A percentile compares a stretch with the other conserved stretches of the same genome.
Evolutionary conservation across 805 yeast species (phyloP).

Genomic region (Lachancea kluyveri): DNA sequence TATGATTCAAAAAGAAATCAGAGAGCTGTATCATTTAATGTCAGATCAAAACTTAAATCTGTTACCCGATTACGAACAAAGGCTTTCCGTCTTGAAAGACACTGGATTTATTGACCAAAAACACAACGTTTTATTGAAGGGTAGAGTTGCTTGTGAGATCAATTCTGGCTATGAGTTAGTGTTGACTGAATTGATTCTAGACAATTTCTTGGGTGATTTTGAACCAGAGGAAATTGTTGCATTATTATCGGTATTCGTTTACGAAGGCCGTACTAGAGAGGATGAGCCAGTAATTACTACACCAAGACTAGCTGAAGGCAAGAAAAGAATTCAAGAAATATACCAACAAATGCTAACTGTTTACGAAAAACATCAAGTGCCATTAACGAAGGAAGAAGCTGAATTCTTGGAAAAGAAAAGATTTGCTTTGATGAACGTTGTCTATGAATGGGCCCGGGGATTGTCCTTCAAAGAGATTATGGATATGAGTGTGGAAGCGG

Average conservation of each 20-base stretch:
- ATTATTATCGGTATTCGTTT: constrained; percentile 82
- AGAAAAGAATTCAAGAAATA: constrained; percentile 60
- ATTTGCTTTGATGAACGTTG: constrained; percentile 87
- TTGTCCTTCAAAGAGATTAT: constrained; percentile 86
- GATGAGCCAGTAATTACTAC: constrained; percentile 59
- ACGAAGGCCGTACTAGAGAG: constrained; percentile 67
- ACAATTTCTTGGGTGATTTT: constrained; percentile 86
- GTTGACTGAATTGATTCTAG: constrained; percentile 81
- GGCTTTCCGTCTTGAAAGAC: constrained; percentile 70
- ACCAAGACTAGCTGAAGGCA: constrained; percentile 74
- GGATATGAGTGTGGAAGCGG: constrained; percentile 82
- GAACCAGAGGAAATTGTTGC: constrained; percentile 98
- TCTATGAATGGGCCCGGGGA: constrained; percentile 98
- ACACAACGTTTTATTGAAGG: constrained; percentile 69
- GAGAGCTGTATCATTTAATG: constrained; percentile 50
- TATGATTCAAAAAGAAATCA: constrained; percentile 44
- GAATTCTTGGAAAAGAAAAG: constrained; percentile 77
- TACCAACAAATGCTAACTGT: constrained; percentile 56
- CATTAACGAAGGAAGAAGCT: constrained; percentile 76
- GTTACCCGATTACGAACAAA: constrained; percentile 89
- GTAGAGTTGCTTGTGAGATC: constrained; percentile 89
- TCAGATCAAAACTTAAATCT: constrained; percentile 86
- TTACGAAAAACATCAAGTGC: constrained; percentile 61
- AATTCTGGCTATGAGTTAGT: constrained; percentile 89
- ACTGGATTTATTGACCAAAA: constrained; percentile 74